phyloP scores from a whole-genome alignment of 1,139 yeast species.

The Protomyces macrosporus region DNA sequence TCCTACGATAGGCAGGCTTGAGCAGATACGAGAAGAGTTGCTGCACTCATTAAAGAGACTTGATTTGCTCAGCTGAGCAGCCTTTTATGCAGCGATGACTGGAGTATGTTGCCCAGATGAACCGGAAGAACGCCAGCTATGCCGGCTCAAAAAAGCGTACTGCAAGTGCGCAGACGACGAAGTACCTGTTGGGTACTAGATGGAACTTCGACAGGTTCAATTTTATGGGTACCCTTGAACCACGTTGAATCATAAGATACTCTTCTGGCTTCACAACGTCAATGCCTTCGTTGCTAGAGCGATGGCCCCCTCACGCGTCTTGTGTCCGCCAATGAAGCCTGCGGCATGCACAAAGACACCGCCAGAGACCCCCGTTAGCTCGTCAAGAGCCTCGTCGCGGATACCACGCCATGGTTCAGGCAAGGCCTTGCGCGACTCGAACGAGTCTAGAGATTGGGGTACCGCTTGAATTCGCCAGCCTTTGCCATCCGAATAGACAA shows the following conservation, averaged over 20 bases:
- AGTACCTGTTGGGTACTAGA: no score
- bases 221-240: no score
- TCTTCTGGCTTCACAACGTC: background rate
- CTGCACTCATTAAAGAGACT: no score
- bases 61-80: no score
- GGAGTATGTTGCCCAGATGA: no score
- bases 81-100: no score
- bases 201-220: no score
- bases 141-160: no score
- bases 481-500: slow-evolving; percentile 66
- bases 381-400: slow-evolving; percentile 74
- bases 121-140: no score
- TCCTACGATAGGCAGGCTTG: background rate
- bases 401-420: slow-evolving; percentile 93
- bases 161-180: no score
- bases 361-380: slow-evolving; percentile 69
- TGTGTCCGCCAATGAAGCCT: slow-evolving; percentile 95
- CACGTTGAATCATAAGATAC: background rate
- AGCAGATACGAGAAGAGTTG: no score
- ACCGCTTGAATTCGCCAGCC: slow-evolving; percentile 93
- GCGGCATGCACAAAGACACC: slow-evolving; percentile 93
- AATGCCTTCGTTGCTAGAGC: slow-evolving; percentile 62
- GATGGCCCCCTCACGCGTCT: slow-evolving; percentile 70
- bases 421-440: slow-evolving; percentile 77
- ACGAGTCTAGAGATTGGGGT: slow-evolving; percentile 58